Base-by-base conservation (phyloP, 495 filamentous ascomycete genomes). In the Aspergillus sparsus region DNA sequence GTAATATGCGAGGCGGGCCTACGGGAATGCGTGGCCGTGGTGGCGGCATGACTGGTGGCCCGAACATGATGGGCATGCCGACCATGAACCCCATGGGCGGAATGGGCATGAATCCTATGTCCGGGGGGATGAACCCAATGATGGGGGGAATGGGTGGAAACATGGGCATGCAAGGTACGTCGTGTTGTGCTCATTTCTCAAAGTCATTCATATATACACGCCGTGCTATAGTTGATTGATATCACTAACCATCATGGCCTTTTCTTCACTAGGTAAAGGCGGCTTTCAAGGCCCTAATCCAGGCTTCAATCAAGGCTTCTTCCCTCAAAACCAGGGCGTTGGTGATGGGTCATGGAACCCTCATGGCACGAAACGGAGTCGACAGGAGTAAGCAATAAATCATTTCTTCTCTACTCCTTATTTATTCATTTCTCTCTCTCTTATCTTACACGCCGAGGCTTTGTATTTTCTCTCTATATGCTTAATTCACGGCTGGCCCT, bases 281-380 rank as follows among this genome's bases (percentile, higher is more conserved):
- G 86, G 83, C 58, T 92, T 92, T 75, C 87, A 87, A 69, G 83
- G 82, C 36, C 81, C 81, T 69, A 85, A 85, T 66, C 78, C 84
- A 10, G 84, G 83, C 58, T 96, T 94, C 75, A 93, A 92, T 69
- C 88, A 89, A 52, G 85, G 82, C 58, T 93, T 93, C 83, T 95
- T 93, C 72, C 76, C 77, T 56, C 79, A 80, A 57, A 84, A 87
- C 65, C 83, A 86, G 60, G 79, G 71, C 10, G 73, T 68, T 7
- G 79, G 76, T 36, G 83, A 83, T 60, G 87, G 83, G 33, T 82
- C 81, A 63, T 89, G 89, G 84, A 94, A 96, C 65, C 91, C 91
- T 0, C 91, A 96, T 63, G 89, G 89, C 32, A 85, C 89, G 8
- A 96, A 96, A 72, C 82, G 89, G 57, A 87, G 87, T 59, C 83